Percentiles rank a stretch among this genome's conserved stretches.
phyloP scores from a whole-genome alignment of 495 filamentous ascomycete genomes.

The Bacidia gigantensis region DNA sequence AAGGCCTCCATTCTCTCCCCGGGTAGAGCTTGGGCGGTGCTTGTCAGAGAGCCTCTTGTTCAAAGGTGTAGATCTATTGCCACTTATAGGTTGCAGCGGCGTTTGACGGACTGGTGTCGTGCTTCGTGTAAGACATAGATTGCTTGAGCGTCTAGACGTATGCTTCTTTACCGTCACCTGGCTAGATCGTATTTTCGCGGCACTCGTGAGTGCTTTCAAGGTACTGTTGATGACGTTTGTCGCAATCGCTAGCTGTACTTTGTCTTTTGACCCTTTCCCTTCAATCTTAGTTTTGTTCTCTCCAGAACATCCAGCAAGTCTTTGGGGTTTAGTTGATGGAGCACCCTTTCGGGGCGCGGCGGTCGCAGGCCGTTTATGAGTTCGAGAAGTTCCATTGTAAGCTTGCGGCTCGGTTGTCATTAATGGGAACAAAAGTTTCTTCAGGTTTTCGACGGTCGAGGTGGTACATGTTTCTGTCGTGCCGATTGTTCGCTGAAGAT shows the following conservation, averaged over 20 bases:
- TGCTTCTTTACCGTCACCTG: background rate
- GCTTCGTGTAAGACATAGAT: constrained; percentile 11
- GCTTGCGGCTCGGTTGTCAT: background rate
- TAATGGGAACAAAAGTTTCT: constrained; percentile 31
- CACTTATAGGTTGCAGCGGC: constrained; percentile 34
- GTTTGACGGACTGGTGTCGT: constrained; percentile 16
- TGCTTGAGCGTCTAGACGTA: background rate
- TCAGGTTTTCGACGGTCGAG: constrained; percentile 33
- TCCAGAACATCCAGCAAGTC: background rate
- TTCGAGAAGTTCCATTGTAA: constrained; percentile 20
- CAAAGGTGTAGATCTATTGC: constrained; percentile 35
- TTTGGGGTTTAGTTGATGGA: background rate
- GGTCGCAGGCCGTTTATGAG: constrained; percentile 21
- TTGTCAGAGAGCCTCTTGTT: background rate
- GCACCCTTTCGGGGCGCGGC: background rate
- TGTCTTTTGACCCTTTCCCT: constrained; percentile 24
- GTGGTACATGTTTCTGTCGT: constrained; percentile 41
- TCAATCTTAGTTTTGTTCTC: constrained; percentile 2
- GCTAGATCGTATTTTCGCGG: constrained; percentile 37
- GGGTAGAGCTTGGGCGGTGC: background rate
- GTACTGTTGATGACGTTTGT: constrained; percentile 71
- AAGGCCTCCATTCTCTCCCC: constrained; percentile 21
- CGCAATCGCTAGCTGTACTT: constrained; percentile 35
- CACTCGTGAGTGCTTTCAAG: constrained; percentile 60
- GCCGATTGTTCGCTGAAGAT: constrained; percentile 33